Base-by-base conservation (phyloP, 179 eudicot species). In the Corrigiola litoralis region DNA sequence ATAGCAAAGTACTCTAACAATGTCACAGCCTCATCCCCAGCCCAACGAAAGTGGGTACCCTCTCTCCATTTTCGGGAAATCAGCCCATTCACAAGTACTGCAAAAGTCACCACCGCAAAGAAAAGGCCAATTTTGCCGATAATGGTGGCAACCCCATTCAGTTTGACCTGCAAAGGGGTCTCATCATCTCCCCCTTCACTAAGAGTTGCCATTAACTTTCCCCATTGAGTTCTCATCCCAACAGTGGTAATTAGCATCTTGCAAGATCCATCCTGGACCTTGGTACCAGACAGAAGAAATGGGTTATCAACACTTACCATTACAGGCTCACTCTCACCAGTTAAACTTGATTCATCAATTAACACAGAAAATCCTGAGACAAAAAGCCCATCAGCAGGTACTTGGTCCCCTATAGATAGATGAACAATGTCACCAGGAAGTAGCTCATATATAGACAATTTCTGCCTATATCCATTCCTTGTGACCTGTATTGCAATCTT, bases 181-280 rank as follows among this genome's bases (percentile, higher is more conserved):
- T 92, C 98, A 51, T 92, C 98, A 40, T 87, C 90, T 33, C 98
- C 98, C 5, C 96, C 96, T 71, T 92, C 96, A 63, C 87, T 89
- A 42, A 92, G 84, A 20, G 98, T 89, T 32, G 92, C 98, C 92
- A 89, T 85, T 53, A 92, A 69, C 72, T 92, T 89, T 2, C 98
- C 98, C 98, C 96, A 89, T 67, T 89, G 95, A 5, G 98, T 92
- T 66, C 95, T 85, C 98, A 92, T 92, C n/a, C 98, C 96, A 32
- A 92, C 98, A 33, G 98, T 92, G 25, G 95, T 87, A 60, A 89
- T 77, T 32, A 92, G 21, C 98, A 92, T 89, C 81, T 87, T 92
- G 66, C 98, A 89, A 4, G 98, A 92, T 12, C 98, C 98, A 59
- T 92, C 96, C 70, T 92, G 98, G 25, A 92, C 96, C 73, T 92